Base-by-base conservation (phyloP, 768 basidiomycete genomes). In the Termitomyces sp. region DNA sequence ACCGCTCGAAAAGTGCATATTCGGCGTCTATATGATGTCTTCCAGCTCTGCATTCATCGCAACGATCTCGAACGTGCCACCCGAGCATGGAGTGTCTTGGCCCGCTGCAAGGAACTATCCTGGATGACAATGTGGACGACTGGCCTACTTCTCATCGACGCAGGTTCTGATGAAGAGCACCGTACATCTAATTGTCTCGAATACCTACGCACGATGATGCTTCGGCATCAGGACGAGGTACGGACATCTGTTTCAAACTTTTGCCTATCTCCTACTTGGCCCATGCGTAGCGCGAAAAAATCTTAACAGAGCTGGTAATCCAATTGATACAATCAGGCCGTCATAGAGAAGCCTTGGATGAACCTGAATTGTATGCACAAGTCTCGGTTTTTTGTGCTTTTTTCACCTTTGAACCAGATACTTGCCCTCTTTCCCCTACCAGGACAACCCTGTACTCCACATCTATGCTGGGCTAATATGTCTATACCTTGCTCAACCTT, bases 391-490 rank as follows among this genome's bases (percentile, higher is more conserved):
- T 42, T 44, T 55, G 20, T 44, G 22, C 32, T 18, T 53, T 47
- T 58, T 52, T 57, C 46, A 50, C 46, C 44, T 40, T 22, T 46
- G 50, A 58, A 54, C 8, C 61, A 93, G 93, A 26, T 95, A 91
- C 69, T 79, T 96, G 5, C 91, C 93, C 1, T 89, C 91, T 2
- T 88, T 90, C 68, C 95, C 95, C 2, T 96, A 87, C 74, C 87
- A 87, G 67, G 89, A 93, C 63, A 91, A 92, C 62, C 81, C 88
- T 1, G 73, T 85, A 7, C 76, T 96, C 30, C 91, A 96, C 65
- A 76, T 85, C 16, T 95, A 95, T 61, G 93, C 94, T 3, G 94
- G 91, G 1, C 72, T 95, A 53, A 73, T 91, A 13, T 82, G 79
- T 27, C 73, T 94, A 24, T 83, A 88, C 64, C 71, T 84, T n/a